These are phyloP conservation scores for Naganishia sp. DNA, from an alignment of 1,284 basidiomycete species.

Conservation along the genomic window DNA sequence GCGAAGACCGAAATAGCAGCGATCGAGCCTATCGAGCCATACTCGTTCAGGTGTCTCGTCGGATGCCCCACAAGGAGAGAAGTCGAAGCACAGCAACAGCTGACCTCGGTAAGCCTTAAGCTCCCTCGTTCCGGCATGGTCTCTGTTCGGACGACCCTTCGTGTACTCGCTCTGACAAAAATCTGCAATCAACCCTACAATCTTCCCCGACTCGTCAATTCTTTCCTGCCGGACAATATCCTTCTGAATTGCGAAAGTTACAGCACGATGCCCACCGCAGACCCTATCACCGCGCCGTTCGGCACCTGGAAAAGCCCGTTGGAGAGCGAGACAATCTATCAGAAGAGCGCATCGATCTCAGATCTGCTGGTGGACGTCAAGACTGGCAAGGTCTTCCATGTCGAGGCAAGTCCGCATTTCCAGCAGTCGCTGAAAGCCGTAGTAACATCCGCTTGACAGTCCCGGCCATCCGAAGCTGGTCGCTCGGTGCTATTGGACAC, in stretches of 20 bases:
- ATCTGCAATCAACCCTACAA: slow-evolving; percentile 11
- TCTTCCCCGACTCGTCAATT: slow-evolving; percentile 6
- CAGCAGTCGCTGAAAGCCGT: neutral
- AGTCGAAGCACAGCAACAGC: no score
- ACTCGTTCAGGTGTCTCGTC: no score
- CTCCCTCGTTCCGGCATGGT: neutral
- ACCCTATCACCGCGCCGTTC: slow-evolving; percentile 17
- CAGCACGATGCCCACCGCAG: slow-evolving; percentile 11
- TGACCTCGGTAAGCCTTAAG: no score
- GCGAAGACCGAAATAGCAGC: no score
- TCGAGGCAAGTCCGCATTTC: slow-evolving; percentile 21
- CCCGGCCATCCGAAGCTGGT: slow-evolving; percentile 29
- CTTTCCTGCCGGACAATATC: neutral
- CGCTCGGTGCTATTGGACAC: slow-evolving; percentile 31
- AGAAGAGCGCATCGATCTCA: slow-evolving; percentile 24
- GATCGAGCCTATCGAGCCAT: no score
- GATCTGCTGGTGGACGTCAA: slow-evolving; percentile 27
- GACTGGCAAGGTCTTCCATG: slow-evolving; percentile 30
- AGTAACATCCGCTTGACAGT: slow-evolving; percentile 7
- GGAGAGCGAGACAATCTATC: slow-evolving; percentile 29
- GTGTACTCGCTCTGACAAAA: slow-evolving; percentile 12
- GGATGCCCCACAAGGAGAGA: no score
- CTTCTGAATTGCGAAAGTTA: slow-evolving; percentile 1
- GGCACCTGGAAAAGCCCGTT: slow-evolving; percentile 31
- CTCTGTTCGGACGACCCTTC: neutral